These are phyloP conservation scores for Aspergillus pseudoviridinutans DNA, from an alignment of 2,329 filamentous ascomycete genomes.

Conservation along the genomic window DNA sequence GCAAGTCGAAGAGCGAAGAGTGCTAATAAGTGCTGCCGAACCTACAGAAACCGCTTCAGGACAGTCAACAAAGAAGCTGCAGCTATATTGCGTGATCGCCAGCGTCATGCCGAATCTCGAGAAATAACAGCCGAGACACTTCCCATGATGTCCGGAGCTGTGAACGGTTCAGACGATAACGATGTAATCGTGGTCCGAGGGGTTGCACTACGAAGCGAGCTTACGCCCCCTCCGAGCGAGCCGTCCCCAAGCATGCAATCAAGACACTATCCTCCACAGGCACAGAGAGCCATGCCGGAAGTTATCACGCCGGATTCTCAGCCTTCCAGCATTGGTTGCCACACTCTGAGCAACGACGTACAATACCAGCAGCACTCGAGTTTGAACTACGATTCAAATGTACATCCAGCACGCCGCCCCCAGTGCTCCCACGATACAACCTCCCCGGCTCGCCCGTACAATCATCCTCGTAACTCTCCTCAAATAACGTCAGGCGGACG, in stretches of 20 bases:
- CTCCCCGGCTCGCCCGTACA: not conserved
- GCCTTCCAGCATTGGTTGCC: not conserved
- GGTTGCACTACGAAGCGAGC: not conserved
- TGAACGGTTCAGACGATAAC: not conserved
- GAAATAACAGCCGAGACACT: not conserved
- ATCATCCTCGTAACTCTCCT: not conserved
- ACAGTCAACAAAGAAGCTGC: constrained; percentile 1
- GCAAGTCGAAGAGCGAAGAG: not conserved
- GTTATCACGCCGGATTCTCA: not conserved
- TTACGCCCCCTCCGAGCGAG: not conserved
- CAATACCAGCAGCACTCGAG: not conserved
- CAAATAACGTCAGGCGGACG: not conserved
- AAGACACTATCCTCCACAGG: not conserved
- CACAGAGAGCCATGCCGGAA: not conserved
- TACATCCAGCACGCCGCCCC: not conserved
- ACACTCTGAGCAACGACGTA: not conserved
- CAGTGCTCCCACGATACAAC: not conserved
- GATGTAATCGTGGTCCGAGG: not conserved
- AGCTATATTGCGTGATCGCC: constrained; percentile 6
- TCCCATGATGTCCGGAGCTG: not conserved
- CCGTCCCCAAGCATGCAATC: not conserved
- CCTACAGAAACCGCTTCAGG: constrained; percentile 1
- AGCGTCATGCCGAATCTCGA: not conserved
- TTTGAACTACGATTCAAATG: not conserved
- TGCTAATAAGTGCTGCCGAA: not conserved